A percentile compares a stretch with the other conserved stretches of the same genome.
Conservation (phyloP, 352 stramenopile genomes). For the Discostella stelligera region DNA sequence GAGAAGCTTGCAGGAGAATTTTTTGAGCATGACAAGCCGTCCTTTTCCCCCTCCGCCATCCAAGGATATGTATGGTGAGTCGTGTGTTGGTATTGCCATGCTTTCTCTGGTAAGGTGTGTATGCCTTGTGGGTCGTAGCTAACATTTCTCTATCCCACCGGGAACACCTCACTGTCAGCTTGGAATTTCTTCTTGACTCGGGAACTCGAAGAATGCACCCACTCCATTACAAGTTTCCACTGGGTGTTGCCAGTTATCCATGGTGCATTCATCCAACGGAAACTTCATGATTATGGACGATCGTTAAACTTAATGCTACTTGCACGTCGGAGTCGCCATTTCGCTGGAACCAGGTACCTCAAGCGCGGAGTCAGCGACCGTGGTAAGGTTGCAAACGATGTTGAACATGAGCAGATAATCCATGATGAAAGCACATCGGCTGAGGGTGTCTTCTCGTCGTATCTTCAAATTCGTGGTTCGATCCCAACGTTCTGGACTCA, state of each 20-base stretch:
- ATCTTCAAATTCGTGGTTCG: conserved; percentile 96
- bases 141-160: neutral
- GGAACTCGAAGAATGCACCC: conserved; percentile 88
- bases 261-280: conserved; percentile 95
- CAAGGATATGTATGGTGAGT: conserved; percentile 89
- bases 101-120: neutral
- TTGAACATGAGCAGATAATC: conserved; percentile 95
- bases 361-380: conserved; percentile 96
- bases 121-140: neutral
- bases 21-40: conserved; percentile 82
- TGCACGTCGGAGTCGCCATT: conserved; percentile 94
- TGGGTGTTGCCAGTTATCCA: conserved; percentile 92
- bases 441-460: conserved; percentile 92
- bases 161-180: conserved; percentile 22
- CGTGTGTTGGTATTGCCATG: neutral
- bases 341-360: conserved; percentile 98
- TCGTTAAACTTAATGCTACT: conserved; percentile 95
- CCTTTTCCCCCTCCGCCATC: conserved; percentile 75
- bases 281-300: conserved; percentile 92
- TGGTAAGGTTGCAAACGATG: conserved; percentile 99
- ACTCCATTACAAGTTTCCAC: conserved; percentile 85
- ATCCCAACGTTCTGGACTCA: conserved; percentile 99
- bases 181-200: conserved; percentile 97
- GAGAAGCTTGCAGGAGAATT: conserved; percentile 96
- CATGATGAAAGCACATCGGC: conserved; percentile 78